phyloP scores from a whole-genome alignment of 148 eudicot genomes.

The Vaccinium myrtillus region DNA sequence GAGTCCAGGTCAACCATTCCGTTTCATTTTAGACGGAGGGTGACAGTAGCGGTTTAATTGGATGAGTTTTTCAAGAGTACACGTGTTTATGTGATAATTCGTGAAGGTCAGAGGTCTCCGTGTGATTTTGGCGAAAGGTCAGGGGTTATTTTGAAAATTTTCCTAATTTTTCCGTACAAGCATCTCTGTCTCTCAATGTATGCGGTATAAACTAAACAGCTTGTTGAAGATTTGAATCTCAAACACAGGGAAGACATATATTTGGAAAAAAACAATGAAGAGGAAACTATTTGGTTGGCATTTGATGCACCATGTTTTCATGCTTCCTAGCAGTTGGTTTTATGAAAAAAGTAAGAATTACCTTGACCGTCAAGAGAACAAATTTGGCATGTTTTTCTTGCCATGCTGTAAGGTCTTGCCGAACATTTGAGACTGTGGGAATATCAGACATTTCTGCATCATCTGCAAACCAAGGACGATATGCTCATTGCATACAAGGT shows the following conservation, averaged over 20 bases:
- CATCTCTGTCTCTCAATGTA: background rate
- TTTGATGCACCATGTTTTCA: background rate
- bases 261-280: background rate
- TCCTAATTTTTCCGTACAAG: too few species aligned
- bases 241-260: background rate
- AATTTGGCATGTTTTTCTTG: slow-evolving; percentile 92
- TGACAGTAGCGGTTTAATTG: too few species aligned
- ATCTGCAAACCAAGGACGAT: slow-evolving; percentile 38
- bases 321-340: background rate
- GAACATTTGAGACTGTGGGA: slow-evolving; percentile 87
- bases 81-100: too few species aligned
- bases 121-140: too few species aligned
- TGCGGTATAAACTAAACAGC: background rate
- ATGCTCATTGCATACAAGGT: background rate
- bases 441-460: slow-evolving; percentile 79
- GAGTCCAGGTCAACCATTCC: too few species aligned
- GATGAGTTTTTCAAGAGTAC: too few species aligned
- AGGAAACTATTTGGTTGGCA: background rate
- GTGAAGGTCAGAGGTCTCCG: too few species aligned
- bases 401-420: slow-evolving; percentile 93
- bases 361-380: slow-evolving; percentile 82
- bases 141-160: too few species aligned
- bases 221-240: background rate
- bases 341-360: slow-evolving; percentile 21
- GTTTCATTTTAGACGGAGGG: too few species aligned